Base-by-base conservation (phyloP, 2,329 filamentous ascomycete genomes). In the Diaporthe humulicola region DNA sequence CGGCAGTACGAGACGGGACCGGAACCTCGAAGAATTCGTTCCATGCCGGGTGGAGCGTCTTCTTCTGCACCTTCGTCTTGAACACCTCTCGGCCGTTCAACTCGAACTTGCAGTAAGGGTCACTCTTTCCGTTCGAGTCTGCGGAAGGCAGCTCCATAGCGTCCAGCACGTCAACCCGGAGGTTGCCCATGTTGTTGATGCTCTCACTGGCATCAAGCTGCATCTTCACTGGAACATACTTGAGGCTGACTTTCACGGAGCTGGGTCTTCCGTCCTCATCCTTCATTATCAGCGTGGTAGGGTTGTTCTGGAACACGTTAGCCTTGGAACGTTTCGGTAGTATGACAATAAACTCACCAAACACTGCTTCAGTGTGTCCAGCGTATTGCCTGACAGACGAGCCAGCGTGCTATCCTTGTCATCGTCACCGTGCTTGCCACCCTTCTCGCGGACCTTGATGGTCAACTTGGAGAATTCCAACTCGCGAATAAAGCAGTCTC, bases 151-250 rank as follows among this genome's bases (percentile, higher is more conserved):
- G 90, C 75, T 98, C 93, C 12, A 90, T 87, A 25, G 93, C 97
- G 83, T 98, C 95, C 50, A 98, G 87, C 25, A 99, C 90, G 80
- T 98, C 95, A n/a, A 99, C 95, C 28, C 96, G 94, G 30, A 99
- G 92, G 74, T 92, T 96, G 75, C 97, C 97, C 91, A 98, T 98
- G 85, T 99, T 99, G 90, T 98, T 98, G 88, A 99, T 98, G 81
- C 95, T 98, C 85, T 99, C 97, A 80, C 93, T 95, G 0, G 97
- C 94, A 80, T 99, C 95, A 66, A 99, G 93, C 73, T 92, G 88
- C 97, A 99, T 99, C 86, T 94, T 92, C 76, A 98, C 92, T 0
- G 97, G 97, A 33, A 99, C 92, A 82, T 98, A 99, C 84, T 98
- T 98, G 81, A 98, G 90, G 86, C 94, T 97, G 81, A 99, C 94